A percentile compares a stretch with the other conserved stretches of the same genome.
Evolutionary conservation across 208 protist genomes (phyloP).

Genomic region (Trypanosoma melophagium): DNA sequence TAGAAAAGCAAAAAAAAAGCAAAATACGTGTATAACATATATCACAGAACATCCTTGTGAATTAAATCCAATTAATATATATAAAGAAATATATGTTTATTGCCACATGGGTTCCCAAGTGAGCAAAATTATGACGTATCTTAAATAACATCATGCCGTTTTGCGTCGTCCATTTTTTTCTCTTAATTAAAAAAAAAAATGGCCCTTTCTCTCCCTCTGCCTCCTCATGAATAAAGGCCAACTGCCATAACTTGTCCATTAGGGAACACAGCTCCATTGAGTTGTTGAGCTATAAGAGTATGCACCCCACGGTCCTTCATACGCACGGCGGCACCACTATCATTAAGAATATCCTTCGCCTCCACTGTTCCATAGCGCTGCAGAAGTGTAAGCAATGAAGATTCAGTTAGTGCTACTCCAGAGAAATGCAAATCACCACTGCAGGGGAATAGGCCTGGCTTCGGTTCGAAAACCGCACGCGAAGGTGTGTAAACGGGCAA

Average conservation of each 20-base stretch:
- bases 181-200: not conserved
- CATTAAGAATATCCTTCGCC: slow-evolving; percentile 42
- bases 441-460: slow-evolving; percentile 39
- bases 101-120: too few relatives aligned
- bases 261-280: slow-evolving; percentile 74
- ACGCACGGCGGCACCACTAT: slow-evolving; percentile 53
- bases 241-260: slow-evolving; percentile 72
- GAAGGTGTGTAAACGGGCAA: slow-evolving; percentile 22
- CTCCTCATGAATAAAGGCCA: slow-evolving; percentile 58
- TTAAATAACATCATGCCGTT: not conserved
- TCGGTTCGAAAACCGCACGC: slow-evolving; percentile 29
- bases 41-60: not conserved
- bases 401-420: slow-evolving; percentile 52
- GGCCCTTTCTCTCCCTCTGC: not conserved
- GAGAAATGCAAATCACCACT: slow-evolving; percentile 79
- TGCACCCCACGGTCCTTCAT: slow-evolving; percentile 58
- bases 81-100: not conserved
- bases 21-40: slow-evolving; percentile 5
- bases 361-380: slow-evolving; percentile 71
- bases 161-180: not conserved
- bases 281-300: slow-evolving; percentile 60
- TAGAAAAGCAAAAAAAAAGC: slow-evolving; percentile 7
- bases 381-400: slow-evolving; percentile 53
- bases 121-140: too few relatives aligned
- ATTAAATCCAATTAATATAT: slow-evolving; percentile 19